Base-by-base conservation (phyloP, 345 rosid genomes). In the Reutealis trisperma region DNA sequence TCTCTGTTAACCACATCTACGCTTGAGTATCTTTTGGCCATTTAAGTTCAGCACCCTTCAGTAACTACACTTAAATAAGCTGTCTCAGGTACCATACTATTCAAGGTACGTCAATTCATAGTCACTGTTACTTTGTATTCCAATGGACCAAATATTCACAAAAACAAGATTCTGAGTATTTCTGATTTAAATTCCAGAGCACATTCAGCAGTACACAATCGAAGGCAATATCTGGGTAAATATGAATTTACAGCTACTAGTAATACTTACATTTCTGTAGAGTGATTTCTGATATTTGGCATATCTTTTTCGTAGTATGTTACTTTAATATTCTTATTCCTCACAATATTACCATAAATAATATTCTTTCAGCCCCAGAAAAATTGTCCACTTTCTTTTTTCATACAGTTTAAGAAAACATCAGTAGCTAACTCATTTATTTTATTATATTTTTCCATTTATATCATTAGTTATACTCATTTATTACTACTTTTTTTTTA, bases 211-310 rank as follows among this genome's bases (percentile, higher is more conserved):
- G 11, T 12, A 45, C 34, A 58, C 7, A 58, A 22, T 42, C 49
- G 21, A n/a, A 74, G 30, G 49, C 27, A 37, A n/a, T 59, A 9
- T 11, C 7, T 57, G 73, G 11, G 22, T 34, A 18, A 51, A 24
- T 24, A 21, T 52, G 52, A 51, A 42, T 42, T 61, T 41, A 32
- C 15, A 22, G 57, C 42, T 27, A 27, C 8, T 15, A 25, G 22
- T 70, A n/a, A n/a, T 55, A 52, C 55, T 37, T 22, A 34, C 22
- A 30, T 37, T 70, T 70, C 25, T 77, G 41, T 45, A 37, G 13
- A 59, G 27, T 18, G 47, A 54, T 77, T 55, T 54, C 64, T 64
- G 70, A 42, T 32, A 62, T 49, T 49, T 24, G 42, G 42, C 59
- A 25, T 54, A 68, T 37, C 54, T 24, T 25, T 22, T 63, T 22